Evolutionary conservation across 1,139 yeast genomes (phyloP), one percentile per base, ranked within the genome.

Genomic region (Geotrichum macrosporum): DNA sequence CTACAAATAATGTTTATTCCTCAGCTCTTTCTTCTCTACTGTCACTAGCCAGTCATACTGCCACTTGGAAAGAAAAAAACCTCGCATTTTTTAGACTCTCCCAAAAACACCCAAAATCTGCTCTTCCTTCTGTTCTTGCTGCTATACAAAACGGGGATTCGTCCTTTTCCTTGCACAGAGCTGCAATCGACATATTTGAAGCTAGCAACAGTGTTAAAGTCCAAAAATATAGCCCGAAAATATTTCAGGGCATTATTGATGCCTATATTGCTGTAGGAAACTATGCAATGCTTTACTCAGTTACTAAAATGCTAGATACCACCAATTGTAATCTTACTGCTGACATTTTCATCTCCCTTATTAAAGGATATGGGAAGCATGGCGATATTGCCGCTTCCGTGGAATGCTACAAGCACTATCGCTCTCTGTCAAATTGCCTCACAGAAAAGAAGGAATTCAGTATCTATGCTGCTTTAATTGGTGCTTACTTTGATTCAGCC

Each of bases 391-490:
- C 41, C 4, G 47, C 45, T 3, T 59, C 59, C 4, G 29, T 47
- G 16, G 49, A 53, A 30, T 41, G 41, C 39, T 41, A 41, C 45
- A 29, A 35, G 37, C 37, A 52, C 48, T 46, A 46, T 38, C 35
- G 54, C 34, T 49, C 49, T 2, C 43, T 46, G 3, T 35, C 43
- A 8, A 35, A 21, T 13, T 26, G 18, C 27, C 29, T 49, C 8
- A 29, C 26, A 4, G 41, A 52, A 13, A 46, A 45, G 18, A 48
- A 53, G 19, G 52, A 51, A 32, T 42, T 42, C 29, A 47, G 43
- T 3, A 52, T 61, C n/a, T 60, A 63, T 41, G 48, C 58, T 8
- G 60, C 64, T n/a, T 53, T 67, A 46, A 50, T 66, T n/a, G 56
- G 55, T 13, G 64, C 67, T 4, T 64, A 57, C 40, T 63, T 65